phyloP scores from a whole-genome alignment of 805 yeast species.

The Wickerhamomyces mucosus region DNA sequence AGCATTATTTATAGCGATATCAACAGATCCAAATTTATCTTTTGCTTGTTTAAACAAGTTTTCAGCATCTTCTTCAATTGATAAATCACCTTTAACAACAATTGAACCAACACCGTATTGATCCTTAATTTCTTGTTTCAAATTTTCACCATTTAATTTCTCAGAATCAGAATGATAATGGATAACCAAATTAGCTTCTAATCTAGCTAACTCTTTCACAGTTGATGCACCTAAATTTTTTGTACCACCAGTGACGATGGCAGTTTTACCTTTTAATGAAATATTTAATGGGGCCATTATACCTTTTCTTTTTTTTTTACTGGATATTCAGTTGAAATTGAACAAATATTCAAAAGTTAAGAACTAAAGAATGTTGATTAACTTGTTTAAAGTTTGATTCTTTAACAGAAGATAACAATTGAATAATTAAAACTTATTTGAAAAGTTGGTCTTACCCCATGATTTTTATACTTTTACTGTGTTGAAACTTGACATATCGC shows the following conservation, averaged over 20 bases:
- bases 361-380: too few relatives aligned
- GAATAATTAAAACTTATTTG: too few relatives aligned
- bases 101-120: conserved; percentile 30
- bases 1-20: conserved; percentile 58
- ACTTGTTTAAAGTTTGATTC: too few relatives aligned
- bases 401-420: too few relatives aligned
- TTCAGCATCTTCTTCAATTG: conserved; percentile 29
- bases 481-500: too few relatives aligned
- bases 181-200: conserved; percentile 43
- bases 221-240: conserved; percentile 51
- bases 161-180: conserved; percentile 43
- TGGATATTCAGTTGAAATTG: too few relatives aligned
- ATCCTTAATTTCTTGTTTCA: conserved; percentile 27
- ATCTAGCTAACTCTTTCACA: conserved; percentile 42
- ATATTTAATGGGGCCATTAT: conserved; percentile 17
- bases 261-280: conserved; percentile 35
- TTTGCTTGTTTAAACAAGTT: conserved; percentile 38
- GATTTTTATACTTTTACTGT: too few relatives aligned
- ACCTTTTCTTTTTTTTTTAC: not conserved
- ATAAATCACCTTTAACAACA: conserved; percentile 15
- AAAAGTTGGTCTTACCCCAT: too few relatives aligned
- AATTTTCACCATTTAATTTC: conserved; percentile 24
- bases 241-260: conserved; percentile 50
- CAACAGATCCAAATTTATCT: conserved; percentile 38
- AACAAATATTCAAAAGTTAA: too few relatives aligned